Evolutionary conservation across 1,139 yeast species (phyloP).

Genomic region (Zygosaccharomyces pseudobailii): DNA sequence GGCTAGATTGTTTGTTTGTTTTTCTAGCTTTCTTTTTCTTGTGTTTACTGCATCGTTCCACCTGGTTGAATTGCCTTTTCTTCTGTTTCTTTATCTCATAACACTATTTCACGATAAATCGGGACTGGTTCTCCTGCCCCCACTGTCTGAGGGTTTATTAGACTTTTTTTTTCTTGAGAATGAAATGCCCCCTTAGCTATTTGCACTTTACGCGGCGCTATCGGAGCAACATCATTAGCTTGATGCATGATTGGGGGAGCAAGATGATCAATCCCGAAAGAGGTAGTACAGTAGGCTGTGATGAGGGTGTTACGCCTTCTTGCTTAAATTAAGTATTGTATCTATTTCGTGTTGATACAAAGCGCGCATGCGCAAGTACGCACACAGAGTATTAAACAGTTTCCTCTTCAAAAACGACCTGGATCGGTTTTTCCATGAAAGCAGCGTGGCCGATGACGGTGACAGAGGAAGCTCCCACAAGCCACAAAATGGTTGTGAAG

Average conservation of each 20-base stretch:
- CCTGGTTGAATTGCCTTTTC: too few relatives aligned
- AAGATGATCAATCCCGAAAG: background rate
- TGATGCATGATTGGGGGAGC: background rate
- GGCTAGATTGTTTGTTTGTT: too few relatives aligned
- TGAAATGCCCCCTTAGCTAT: background rate
- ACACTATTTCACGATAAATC: too few relatives aligned
- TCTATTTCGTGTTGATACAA: background rate
- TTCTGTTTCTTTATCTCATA: too few relatives aligned
- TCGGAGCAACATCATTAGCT: background rate
- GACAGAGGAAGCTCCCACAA: slow-evolving; percentile 90
- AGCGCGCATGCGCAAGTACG: background rate
- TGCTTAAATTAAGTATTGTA: too few relatives aligned
- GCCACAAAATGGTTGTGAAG: slow-evolving; percentile 89
- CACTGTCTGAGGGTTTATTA: background rate
- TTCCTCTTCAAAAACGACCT: slow-evolving; percentile 92
- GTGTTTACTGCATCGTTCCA: too few relatives aligned
- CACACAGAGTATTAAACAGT: slow-evolving; percentile 38
- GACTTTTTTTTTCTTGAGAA: background rate
- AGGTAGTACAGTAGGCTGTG: background rate
- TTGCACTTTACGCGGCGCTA: background rate
- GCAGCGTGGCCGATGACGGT: slow-evolving; percentile 87
- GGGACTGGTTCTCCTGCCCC: background rate
- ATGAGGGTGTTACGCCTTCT: too few relatives aligned
- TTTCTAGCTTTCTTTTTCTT: too few relatives aligned
- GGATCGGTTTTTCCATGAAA: slow-evolving; percentile 95